phyloP scores from a whole-genome alignment of 75 land plant species.

The Adiantum capillusveneris region DNA sequence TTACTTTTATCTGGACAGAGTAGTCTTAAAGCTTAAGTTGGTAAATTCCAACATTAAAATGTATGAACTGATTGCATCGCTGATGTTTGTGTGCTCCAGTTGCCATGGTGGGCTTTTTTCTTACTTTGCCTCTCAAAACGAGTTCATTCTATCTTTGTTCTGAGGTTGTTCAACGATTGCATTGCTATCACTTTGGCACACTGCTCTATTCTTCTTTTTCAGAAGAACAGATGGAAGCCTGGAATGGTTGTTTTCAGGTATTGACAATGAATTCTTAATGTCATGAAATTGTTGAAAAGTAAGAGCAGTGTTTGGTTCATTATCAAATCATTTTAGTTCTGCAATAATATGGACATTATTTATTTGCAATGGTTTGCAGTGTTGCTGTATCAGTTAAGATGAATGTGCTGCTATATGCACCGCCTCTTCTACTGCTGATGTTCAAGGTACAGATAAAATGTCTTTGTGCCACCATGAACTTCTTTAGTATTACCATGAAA shows the following conservation, averaged over 20 bases:
- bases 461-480: too few relatives aligned
- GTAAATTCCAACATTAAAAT: too few relatives aligned
- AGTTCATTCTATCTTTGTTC: conserved; percentile 91
- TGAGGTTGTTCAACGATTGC: conserved; percentile 96
- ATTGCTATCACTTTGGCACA: conserved; percentile 78
- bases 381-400: conserved; percentile 90
- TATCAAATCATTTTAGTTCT: not conserved
- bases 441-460: too few relatives aligned
- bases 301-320: not conserved
- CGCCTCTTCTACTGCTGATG: conserved; percentile 69
- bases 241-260: conserved; percentile 80
- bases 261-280: not conserved
- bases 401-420: conserved; percentile 91
- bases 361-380: too few relatives aligned
- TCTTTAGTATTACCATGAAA: too few relatives aligned
- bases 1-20: too few relatives aligned
- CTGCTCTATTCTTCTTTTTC: conserved; percentile 55
- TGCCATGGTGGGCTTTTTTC: conserved; percentile 89
- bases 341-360: not conserved
- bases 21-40: too few relatives aligned
- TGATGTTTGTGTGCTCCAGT: conserved; percentile 24
- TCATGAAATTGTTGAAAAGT: conserved; percentile 6
- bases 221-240: conserved; percentile 61
- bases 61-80: not conserved
- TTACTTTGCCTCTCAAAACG: conserved; percentile 82